Evolutionary conservation across 768 basidiomycete genomes (phyloP), one percentile per base, ranked within the genome.

Genomic region (Boletellus ananiceps): DNA sequence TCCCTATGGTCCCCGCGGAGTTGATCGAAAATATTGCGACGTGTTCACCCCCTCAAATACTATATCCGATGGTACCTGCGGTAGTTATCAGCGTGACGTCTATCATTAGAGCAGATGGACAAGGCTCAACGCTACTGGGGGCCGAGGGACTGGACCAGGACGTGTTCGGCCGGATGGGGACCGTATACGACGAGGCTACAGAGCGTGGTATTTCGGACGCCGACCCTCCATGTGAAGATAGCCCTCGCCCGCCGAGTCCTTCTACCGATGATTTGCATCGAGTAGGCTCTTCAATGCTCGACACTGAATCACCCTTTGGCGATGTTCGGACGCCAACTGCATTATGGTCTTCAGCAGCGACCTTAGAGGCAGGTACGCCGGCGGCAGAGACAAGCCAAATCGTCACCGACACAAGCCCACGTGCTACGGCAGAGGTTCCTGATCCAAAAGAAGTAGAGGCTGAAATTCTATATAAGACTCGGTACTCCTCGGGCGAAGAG

Each of bases 1-100:
- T 8, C 12, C n/a, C 21, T 2, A 29, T 45, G 34, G 0, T 36
- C 27, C 18, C 41, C 5, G 19, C 16, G 16, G 19, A 32, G n/a
- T 40, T 14, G 23, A 35, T 41, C n/a, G 54, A 60, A 35, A 46
- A 53, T 14, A 5, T 50, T 14, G 44, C 25, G 18, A 59, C 58
- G 16, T n/a, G 55, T 8, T 59, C 54, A 6, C 58, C 58, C 4
- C 23, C 37, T 45, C 46, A 50, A 40, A 25, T 48, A 19, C 14
- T 33, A 34, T 50, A 32, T 4, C 46, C 50, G 2, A 18, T 9
- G 16, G 14, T 12, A n/a, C 49, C 58, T 46, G 35, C 14, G 18
- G 50, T 54, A 27, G 37, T 33, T 11, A 47, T 53, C 29, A 47
- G 50, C 27, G 19, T 19, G 19, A 40, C 11, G 31, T 9, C 5